Percentiles rank a stretch among this genome's conserved stretches.
Evolutionary conservation across 306 rosid species (phyloP).

Genomic region (Citrullus colocynthis): DNA sequence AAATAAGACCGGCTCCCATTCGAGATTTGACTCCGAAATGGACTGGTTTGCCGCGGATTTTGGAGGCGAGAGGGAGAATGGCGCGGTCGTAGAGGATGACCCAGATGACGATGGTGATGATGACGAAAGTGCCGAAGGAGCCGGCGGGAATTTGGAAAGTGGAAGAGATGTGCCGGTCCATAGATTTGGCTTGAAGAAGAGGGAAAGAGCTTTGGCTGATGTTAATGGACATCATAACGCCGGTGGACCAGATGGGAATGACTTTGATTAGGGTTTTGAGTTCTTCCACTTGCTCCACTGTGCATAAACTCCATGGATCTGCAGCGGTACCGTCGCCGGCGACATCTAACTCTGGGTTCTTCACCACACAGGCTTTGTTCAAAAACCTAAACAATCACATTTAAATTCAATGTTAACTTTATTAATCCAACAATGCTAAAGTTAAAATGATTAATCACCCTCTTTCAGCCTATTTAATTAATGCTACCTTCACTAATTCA

Average conservation of each 20-base stretch:
- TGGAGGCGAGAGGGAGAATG: constrained; percentile 44
- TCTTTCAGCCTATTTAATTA: too few relatives aligned
- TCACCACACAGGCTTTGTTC: constrained; percentile 48
- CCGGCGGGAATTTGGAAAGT: constrained; percentile 52
- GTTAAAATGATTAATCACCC: too few relatives aligned
- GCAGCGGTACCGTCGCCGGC: constrained; percentile 34
- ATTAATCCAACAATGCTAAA: not conserved
- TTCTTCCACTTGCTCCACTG: constrained; percentile 59
- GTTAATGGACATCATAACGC: constrained; percentile 28
- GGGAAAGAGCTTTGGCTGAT: constrained; percentile 41
- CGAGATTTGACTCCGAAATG: constrained; percentile 26
- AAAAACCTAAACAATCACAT: constrained; percentile 23
- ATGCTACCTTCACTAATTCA: too few relatives aligned
- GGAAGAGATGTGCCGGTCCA: constrained; percentile 46
- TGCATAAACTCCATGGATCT: constrained; percentile 56
- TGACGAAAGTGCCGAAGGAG: constrained; percentile 34
- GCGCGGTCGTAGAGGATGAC: constrained; percentile 37
- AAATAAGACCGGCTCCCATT: constrained; percentile 49
- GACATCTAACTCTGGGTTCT: constrained; percentile 24
- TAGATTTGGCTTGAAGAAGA: constrained; percentile 45
- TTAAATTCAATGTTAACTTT: not conserved
- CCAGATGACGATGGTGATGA: constrained; percentile 28
- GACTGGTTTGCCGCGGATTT: constrained; percentile 30
- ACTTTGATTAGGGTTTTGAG: constrained; percentile 47
- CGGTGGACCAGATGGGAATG: constrained; percentile 51